Evolutionary conservation across 345 rosid genomes (phyloP).

Genomic region (Brassica rapa): DNA sequence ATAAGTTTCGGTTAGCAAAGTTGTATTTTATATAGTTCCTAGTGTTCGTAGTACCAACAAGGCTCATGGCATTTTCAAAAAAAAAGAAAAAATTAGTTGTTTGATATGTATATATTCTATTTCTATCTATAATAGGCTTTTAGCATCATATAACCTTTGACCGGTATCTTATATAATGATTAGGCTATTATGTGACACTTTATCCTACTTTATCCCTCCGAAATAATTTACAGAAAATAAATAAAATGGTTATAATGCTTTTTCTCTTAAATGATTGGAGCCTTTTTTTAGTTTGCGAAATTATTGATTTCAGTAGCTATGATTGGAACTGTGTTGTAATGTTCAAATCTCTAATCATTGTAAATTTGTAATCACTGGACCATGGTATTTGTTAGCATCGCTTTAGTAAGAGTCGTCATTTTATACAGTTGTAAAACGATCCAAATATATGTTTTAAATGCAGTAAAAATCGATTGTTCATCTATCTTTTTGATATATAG

Average conservation of each 20-base stretch:
- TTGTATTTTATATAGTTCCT: slow-evolving; percentile 21
- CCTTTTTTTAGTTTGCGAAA: not conserved
- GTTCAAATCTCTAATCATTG: not conserved
- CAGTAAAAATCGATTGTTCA: not conserved
- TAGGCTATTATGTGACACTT: not conserved
- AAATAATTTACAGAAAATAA: not conserved
- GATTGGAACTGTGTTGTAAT: not conserved
- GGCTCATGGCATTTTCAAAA: slow-evolving; percentile 18
- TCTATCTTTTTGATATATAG: not conserved
- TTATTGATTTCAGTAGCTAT: slow-evolving; percentile 18
- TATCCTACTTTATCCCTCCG: slow-evolving; percentile 23
- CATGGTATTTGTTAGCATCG: not conserved
- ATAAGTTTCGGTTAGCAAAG: slow-evolving; percentile 16
- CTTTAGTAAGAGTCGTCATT: not conserved
- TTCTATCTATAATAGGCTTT: too few species aligned
- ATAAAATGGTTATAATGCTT: not conserved
- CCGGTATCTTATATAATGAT: too few species aligned
- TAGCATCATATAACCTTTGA: too few species aligned
- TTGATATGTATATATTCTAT: not conserved
- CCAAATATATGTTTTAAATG: not conserved
- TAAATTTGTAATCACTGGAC: not conserved
- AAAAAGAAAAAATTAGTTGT: not conserved
- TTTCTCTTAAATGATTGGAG: slow-evolving; percentile 22
- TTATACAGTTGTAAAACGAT: not conserved
- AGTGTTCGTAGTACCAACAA: slow-evolving; percentile 32